Evolutionary conservation across 352 stramenopile genomes (phyloP).

Genomic region (Globisporangium camurandrum): DNA sequence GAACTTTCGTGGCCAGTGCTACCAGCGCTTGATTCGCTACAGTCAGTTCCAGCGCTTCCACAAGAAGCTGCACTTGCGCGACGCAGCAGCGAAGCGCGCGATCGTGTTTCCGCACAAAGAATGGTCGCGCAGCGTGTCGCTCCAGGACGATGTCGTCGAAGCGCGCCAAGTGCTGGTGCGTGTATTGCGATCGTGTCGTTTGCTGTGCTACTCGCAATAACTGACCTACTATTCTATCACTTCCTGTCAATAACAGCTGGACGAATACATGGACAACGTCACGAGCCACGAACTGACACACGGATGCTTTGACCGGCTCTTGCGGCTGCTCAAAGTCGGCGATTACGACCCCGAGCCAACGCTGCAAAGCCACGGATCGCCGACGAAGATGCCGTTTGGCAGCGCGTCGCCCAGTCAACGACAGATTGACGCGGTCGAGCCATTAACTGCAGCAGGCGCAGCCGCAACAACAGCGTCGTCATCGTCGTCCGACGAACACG

Average conservation of each 20-base stretch:
- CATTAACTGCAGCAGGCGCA: neutral
- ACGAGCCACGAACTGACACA: conserved; percentile 30
- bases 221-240: neutral
- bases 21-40: conserved; percentile 62
- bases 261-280: conserved; percentile 67
- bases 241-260: conserved; percentile 24
- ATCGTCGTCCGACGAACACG: neutral
- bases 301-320: conserved; percentile 31
- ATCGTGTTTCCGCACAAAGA: conserved; percentile 43
- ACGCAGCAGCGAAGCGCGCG: conserved; percentile 6
- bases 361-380: conserved; percentile 6
- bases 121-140: conserved; percentile 41
- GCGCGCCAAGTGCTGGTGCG: conserved; percentile 57
- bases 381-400: neutral
- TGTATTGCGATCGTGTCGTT: neutral
- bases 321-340: conserved; percentile 53
- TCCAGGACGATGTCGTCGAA: conserved; percentile 54
- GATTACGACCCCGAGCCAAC: conserved; percentile 31
- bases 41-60: conserved; percentile 51
- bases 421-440: conserved; percentile 10
- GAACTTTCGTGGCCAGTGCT: conserved; percentile 56
- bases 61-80: conserved; percentile 31
- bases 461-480: no score
- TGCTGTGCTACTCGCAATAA: neutral
- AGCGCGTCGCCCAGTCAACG: conserved; percentile 3